Conservation (phyloP, 345 rosid genomes). For the Odontarrhena argentea region DNA sequence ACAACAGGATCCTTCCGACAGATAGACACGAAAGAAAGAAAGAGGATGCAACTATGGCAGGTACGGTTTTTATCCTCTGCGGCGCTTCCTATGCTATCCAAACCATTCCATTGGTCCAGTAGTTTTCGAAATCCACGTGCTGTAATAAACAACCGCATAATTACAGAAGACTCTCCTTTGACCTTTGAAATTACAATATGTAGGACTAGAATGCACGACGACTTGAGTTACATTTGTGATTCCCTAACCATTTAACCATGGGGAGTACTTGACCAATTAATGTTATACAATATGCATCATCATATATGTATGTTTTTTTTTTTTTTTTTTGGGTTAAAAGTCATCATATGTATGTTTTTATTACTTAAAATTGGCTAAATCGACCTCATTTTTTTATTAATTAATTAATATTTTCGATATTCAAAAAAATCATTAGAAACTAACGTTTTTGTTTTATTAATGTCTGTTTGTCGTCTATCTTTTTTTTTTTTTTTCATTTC, state of each 20-base stretch:
- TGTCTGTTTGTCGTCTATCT: too few species aligned
- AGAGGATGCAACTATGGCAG: background rate
- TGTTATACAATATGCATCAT: background rate
- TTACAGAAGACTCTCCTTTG: background rate
- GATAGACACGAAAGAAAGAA: conserved; percentile 34
- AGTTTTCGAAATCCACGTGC: conserved; percentile 1
- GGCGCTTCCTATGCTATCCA: background rate
- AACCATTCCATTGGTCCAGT: background rate
- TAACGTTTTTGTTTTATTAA: too few species aligned
- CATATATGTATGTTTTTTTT: background rate
- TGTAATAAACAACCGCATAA: background rate
- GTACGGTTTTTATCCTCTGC: background rate
- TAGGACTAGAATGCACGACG: conserved; percentile 18
- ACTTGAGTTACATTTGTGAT: background rate
- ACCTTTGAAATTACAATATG: background rate
- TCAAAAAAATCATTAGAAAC: too few species aligned
- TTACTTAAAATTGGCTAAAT: too few species aligned
- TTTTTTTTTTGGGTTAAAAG: too few species aligned
- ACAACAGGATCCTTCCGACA: conserved; percentile 29
- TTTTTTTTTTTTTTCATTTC: too few species aligned
- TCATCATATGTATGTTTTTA: too few species aligned
- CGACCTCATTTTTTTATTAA: too few species aligned
- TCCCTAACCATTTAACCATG: background rate
- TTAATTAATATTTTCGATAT: too few species aligned
- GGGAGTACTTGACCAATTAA: background rate